Conservation (phyloP, 2,329 filamentous ascomycete genomes). For the Microcyclospora pomicola region DNA sequence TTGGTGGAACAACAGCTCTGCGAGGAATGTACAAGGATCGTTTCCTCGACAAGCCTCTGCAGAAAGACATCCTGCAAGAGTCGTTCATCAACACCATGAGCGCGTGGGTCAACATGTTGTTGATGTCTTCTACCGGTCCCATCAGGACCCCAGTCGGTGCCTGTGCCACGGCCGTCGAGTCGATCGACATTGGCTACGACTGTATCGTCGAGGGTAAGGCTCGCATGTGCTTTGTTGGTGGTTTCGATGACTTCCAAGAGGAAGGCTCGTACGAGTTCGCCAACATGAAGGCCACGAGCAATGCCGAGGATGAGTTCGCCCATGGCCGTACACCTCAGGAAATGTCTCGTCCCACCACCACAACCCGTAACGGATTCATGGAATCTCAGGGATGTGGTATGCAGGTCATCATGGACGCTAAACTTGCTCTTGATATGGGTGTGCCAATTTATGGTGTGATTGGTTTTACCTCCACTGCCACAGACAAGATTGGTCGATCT, state of each 20-base stretch:
- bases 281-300: conserved; percentile 99
- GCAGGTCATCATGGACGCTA: conserved; percentile 96
- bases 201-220: conserved; percentile 98
- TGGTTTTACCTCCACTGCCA: conserved; percentile 86
- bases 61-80: conserved; percentile 98
- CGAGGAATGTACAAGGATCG: conserved; percentile 98
- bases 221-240: conserved; percentile 91
- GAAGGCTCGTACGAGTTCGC: conserved; percentile 99
- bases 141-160: conserved; percentile 98
- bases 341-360: conserved; percentile 96
- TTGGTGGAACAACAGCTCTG: conserved; percentile 84
- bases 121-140: conserved; percentile 89
- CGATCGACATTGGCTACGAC: conserved; percentile 93
- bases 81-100: conserved; percentile 99
- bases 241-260: conserved; percentile 98
- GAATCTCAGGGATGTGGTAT: conserved; percentile 97
- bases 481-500: conserved; percentile 97
- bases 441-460: conserved; percentile 94
- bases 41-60: conserved; percentile 89
- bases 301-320: conserved; percentile 88
- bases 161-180: conserved; percentile 94
- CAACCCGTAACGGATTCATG: conserved; percentile 96
- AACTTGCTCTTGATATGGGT: conserved; percentile 93
- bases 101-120: conserved; percentile 98
- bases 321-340: conserved; percentile 90